phyloP scores from a whole-genome alignment of 2,329 filamentous ascomycete species.

The Aspergillus quadricinctus region DNA sequence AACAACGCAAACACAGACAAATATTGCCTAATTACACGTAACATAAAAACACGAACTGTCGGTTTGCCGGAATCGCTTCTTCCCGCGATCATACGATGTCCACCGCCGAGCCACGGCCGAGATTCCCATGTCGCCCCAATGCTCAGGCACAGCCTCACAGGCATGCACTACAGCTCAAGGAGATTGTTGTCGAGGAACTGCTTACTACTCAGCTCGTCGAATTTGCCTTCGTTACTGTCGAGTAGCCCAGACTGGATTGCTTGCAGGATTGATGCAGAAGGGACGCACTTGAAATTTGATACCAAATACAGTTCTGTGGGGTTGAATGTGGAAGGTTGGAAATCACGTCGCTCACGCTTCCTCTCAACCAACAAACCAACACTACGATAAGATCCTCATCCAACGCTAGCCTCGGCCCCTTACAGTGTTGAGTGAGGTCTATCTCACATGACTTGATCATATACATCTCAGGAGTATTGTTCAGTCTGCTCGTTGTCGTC shows the following conservation, averaged over 20 bases:
- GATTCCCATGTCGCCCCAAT: neutral
- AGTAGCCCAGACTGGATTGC: neutral
- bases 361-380: conserved; percentile 11
- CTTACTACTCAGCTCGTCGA: neutral
- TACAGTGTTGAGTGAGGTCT: neutral
- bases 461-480: neutral
- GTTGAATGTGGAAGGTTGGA: conserved; percentile 1
- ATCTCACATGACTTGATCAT: neutral
- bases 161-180: neutral
- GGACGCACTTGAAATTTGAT: neutral
- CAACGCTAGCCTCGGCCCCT: neutral
- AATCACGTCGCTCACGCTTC: neutral
- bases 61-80: conserved; percentile 24
- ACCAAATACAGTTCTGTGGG: neutral
- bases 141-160: neutral
- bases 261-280: neutral
- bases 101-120: neutral
- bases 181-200: neutral
- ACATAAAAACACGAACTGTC: conserved; percentile 3
- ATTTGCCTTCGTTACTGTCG: neutral
- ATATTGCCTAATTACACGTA: neutral
- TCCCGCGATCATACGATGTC: conserved; percentile 32
- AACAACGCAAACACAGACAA: too few relatives aligned
- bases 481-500: neutral
- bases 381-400: conserved; percentile 11